phyloP scores from a whole-genome alignment of 108 stramenopile genomes.

The Licmophora abbreviata region DNA sequence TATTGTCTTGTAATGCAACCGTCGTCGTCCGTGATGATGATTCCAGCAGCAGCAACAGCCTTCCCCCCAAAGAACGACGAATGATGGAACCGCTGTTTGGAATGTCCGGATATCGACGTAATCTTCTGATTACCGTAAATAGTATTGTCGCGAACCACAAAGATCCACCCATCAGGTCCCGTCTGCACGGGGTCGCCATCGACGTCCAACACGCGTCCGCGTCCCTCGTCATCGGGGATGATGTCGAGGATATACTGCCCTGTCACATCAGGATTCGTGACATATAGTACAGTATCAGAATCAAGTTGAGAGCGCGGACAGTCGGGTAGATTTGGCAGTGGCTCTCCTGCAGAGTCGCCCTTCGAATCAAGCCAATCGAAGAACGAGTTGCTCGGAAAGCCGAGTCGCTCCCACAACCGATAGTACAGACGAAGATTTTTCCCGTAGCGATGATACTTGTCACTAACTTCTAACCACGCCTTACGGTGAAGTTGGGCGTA shows the following conservation, averaged over 20 bases:
- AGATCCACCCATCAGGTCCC: conserved; percentile 86
- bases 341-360: conserved; percentile 55
- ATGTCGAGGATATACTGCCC: conserved; percentile 50
- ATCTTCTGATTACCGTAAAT: conserved; percentile 83
- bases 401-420: conserved; percentile 69
- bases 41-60: conserved; percentile 86
- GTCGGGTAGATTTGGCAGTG: conserved; percentile 57
- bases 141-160: conserved; percentile 75
- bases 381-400: conserved; percentile 71
- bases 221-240: conserved; percentile 37
- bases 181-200: conserved; percentile 53
- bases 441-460: conserved; percentile 87
- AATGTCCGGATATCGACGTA: conserved; percentile 43
- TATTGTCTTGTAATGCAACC: conserved; percentile 75
- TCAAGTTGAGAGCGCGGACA: conserved; percentile 71
- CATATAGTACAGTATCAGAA: conserved; percentile 76
- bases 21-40: conserved; percentile 73
- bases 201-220: conserved; percentile 39
- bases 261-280: conserved; percentile 50
- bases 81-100: conserved; percentile 87
- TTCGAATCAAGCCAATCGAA: conserved; percentile 87
- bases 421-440: conserved; percentile 89
- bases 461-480: conserved; percentile 87
- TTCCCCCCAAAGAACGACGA: conserved; percentile 87
- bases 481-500: conserved; percentile 72